Percentiles rank a stretch among this genome's conserved stretches.
phyloP scores from a whole-genome alignment of 495 filamentous ascomycete genomes.

The Melanomma pulvis-pyrius region DNA sequence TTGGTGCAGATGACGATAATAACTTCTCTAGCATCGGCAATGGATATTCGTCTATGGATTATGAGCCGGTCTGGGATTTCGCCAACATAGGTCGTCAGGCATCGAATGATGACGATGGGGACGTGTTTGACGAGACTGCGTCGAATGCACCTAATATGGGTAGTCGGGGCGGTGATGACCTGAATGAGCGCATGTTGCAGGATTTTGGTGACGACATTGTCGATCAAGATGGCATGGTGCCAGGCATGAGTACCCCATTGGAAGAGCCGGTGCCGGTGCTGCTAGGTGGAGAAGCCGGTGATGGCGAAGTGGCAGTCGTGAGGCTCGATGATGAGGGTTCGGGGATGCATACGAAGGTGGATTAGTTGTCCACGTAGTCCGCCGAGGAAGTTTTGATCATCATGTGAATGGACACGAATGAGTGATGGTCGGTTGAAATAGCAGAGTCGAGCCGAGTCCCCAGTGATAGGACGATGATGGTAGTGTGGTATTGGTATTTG shows the following conservation, averaged over 20 bases:
- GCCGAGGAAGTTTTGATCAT: not conserved
- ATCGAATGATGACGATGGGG: constrained; percentile 4
- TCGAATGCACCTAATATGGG: constrained; percentile 30
- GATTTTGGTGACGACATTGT: constrained; percentile 33
- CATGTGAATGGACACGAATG: not conserved
- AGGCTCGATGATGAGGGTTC: constrained; percentile 8
- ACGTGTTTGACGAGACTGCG: constrained; percentile 22
- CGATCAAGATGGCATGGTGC: not conserved
- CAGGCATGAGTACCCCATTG: constrained; percentile 13
- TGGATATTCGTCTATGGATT: not conserved
- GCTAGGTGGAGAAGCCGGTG: constrained; percentile 7
- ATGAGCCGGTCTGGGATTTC: constrained; percentile 12
- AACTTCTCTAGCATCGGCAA: no score
- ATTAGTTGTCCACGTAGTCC: not conserved
- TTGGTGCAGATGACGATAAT: constrained; percentile 18
- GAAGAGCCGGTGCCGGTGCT: constrained; percentile 26
- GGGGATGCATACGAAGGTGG: not conserved
- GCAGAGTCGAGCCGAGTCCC: no score
- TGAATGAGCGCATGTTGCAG: constrained; percentile 22
- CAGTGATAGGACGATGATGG: no score
- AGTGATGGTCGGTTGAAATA: not conserved
- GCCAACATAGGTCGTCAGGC: not conserved
- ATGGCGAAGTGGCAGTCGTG: constrained; percentile 11
- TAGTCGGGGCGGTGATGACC: constrained; percentile 2
- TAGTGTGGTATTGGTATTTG: no score